phyloP scores from a whole-genome alignment of 2,329 filamentous ascomycete species.

The Phoma sp. region DNA sequence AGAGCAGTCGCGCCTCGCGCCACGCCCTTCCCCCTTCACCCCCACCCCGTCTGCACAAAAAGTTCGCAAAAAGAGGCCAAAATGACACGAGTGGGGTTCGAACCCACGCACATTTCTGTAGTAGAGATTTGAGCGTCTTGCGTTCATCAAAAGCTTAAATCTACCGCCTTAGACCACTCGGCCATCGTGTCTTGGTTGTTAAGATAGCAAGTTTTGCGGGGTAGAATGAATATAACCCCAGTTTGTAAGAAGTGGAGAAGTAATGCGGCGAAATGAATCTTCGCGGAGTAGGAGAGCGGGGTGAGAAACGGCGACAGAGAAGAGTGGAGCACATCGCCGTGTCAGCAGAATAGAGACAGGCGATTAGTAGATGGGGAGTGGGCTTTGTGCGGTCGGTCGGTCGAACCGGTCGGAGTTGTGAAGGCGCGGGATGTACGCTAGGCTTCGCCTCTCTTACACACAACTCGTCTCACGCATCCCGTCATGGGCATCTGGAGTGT shows the following conservation, averaged over 20 bases:
- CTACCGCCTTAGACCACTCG: slow-evolving; percentile 45
- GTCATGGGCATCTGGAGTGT: too few species aligned
- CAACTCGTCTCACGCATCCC: too few species aligned
- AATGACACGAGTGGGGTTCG: slow-evolving; percentile 40
- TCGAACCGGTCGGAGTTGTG: too few species aligned
- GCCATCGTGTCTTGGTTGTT: slow-evolving; percentile 33
- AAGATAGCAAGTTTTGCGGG: neutral
- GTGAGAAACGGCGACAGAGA: neutral
- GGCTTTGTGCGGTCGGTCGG: too few species aligned
- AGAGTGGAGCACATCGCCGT: too few species aligned
- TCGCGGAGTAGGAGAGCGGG: neutral
- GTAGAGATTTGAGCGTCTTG: slow-evolving; percentile 28
- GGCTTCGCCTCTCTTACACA: too few species aligned
- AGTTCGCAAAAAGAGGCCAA: slow-evolving; percentile 4
- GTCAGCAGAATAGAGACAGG: too few species aligned
- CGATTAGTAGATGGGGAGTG: too few species aligned
- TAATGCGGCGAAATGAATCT: too few species aligned
- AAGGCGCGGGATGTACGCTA: too few species aligned
- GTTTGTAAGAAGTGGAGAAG: neutral
- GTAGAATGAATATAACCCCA: neutral
- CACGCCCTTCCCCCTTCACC: neutral
- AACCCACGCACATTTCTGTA: slow-evolving; percentile 43
- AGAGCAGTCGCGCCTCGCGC: too few species aligned
- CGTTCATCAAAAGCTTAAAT: slow-evolving; percentile 29
- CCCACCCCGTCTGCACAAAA: neutral